Evolutionary conservation across 805 yeast species (phyloP).

Genomic region (Saccharomycopsis sp.): DNA sequence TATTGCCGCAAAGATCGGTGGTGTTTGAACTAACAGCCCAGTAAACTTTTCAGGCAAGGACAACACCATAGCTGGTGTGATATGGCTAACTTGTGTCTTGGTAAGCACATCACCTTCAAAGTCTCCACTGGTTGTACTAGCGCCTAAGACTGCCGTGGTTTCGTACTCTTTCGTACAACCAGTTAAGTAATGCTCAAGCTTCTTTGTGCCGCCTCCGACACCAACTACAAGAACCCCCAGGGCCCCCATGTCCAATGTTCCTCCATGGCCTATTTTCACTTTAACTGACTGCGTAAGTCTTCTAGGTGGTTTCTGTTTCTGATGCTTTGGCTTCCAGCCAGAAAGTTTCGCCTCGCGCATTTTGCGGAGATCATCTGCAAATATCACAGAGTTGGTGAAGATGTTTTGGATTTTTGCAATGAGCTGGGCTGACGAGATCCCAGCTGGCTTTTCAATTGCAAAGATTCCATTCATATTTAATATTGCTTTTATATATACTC

Average conservation of each 20-base stretch:
- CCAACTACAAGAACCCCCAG: conserved; percentile 93
- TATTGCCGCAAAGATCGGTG: conserved; percentile 91
- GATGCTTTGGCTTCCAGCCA: conserved; percentile 28
- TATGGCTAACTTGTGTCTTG: conserved; percentile 47
- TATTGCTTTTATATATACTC: too few relatives aligned
- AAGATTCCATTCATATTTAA: conserved; percentile 80
- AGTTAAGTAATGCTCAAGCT: conserved; percentile 60
- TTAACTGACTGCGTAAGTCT: conserved; percentile 45
- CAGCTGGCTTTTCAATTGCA: conserved; percentile 86
- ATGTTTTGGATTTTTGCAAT: conserved; percentile 57
- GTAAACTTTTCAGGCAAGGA: conserved; percentile 53
- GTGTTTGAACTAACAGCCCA: conserved; percentile 83
- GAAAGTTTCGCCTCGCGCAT: conserved; percentile 39
- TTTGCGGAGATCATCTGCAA: conserved; percentile 45
- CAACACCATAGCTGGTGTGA: conserved; percentile 46
- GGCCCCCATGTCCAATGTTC: conserved; percentile 93
- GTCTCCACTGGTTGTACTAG: conserved; percentile 91
- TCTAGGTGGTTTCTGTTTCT: conserved; percentile 37
- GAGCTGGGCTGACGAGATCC: conserved; percentile 72
- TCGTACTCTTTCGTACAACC: conserved; percentile 76
- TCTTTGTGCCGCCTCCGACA: conserved; percentile 86
- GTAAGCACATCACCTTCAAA: conserved; percentile 76
- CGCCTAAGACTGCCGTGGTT: conserved; percentile 80
- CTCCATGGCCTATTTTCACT: conserved; percentile 96
- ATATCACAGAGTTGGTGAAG: conserved; percentile 53